Percentiles rank a stretch among this genome's conserved stretches.
These are phyloP conservation scores for Populus deltoides DNA, from an alignment of 345 rosid species.

Conservation along the genomic window DNA sequence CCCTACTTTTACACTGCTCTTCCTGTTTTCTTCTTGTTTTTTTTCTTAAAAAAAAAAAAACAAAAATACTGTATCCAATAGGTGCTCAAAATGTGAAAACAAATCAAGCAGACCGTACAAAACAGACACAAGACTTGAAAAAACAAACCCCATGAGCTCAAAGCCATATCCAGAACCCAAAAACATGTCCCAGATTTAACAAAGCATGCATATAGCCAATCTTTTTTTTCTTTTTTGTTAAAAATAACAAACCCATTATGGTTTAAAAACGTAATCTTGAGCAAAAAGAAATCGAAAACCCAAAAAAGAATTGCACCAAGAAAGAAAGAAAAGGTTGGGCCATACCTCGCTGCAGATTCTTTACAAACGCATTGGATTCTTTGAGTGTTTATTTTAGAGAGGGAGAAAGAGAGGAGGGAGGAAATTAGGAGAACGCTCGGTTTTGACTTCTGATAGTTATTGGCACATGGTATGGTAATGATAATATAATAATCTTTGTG, in stretches of 20 bases:
- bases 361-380: neutral
- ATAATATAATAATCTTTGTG: neutral
- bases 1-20: neutral
- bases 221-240: neutral
- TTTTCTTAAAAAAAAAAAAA: neutral
- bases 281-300: neutral
- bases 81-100: neutral
- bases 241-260: neutral
- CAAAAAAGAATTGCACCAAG: neutral
- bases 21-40: neutral
- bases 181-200: neutral
- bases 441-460: neutral
- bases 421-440: neutral
- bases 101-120: neutral
- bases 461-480: neutral
- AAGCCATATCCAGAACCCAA: neutral
- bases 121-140: neutral
- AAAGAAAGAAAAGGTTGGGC: neutral
- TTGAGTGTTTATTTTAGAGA: neutral
- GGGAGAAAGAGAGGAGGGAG: neutral
- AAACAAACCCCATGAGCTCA: neutral
- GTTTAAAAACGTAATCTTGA: neutral
- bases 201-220: slow-evolving; percentile 7
- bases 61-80: neutral
- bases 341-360: slow-evolving; percentile 16